These are phyloP conservation scores for Leersia perrieri DNA, from an alignment of 176 grass and related monocot genomes.

Conservation along the genomic window DNA sequence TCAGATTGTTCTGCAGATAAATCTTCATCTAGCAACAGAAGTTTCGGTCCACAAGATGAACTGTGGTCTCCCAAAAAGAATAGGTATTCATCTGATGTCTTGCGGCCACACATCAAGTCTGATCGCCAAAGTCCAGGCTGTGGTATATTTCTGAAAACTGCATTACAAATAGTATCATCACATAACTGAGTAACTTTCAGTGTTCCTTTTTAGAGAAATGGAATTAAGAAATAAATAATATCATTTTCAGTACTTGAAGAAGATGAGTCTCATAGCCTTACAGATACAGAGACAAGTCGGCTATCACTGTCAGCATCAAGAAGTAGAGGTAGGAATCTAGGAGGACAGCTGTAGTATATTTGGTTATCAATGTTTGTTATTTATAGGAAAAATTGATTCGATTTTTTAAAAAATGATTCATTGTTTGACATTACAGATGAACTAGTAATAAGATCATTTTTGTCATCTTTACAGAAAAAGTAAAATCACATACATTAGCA, in stretches of 20 bases:
- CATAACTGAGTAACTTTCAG: background rate
- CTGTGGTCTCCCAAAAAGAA: slow-evolving; percentile 27
- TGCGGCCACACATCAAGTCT: background rate
- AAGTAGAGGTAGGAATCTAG: slow-evolving; percentile 37
- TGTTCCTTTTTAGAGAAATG: slow-evolving; percentile 21
- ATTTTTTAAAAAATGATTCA: slow-evolving; percentile 4
- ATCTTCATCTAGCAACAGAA: slow-evolving; percentile 7
- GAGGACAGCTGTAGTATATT: background rate
- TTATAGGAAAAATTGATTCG: background rate
- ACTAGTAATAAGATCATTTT: background rate
- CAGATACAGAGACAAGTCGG: slow-evolving; percentile 26
- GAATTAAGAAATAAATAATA: slow-evolving; percentile 37
- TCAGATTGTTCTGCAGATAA: slow-evolving; percentile 26
- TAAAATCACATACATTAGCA: background rate
- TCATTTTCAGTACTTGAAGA: slow-evolving; percentile 41
- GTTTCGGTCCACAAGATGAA: slow-evolving; percentile 33
- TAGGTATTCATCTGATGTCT: slow-evolving; percentile 31
- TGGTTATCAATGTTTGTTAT: background rate
- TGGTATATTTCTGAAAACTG: slow-evolving; percentile 36
- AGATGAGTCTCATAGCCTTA: slow-evolving; percentile 28
- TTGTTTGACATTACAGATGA: too few species aligned
- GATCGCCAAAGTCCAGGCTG: slow-evolving; percentile 3
- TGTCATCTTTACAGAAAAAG: background rate
- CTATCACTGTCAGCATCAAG: slow-evolving; percentile 34
- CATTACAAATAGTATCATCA: slow-evolving; percentile 15